These are phyloP conservation scores for Pugionium cornutum DNA, from an alignment of 345 rosid species.

Conservation along the genomic window DNA sequence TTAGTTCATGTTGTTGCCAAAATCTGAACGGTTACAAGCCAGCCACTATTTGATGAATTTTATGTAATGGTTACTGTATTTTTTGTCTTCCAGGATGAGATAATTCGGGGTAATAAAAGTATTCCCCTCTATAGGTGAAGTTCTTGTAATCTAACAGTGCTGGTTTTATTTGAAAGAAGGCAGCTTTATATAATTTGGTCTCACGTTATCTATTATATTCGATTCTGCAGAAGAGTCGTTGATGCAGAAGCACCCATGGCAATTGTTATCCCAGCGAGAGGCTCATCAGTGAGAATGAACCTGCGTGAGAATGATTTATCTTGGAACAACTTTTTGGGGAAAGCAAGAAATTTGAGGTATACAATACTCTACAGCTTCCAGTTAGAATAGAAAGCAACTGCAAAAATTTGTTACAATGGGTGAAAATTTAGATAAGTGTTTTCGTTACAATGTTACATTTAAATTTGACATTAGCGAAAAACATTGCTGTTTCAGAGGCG, in stretches of 20 bases:
- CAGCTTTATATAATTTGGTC: slow-evolving; percentile 33
- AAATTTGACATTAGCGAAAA: no score
- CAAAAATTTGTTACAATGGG: background rate
- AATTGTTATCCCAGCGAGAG: slow-evolving; percentile 68
- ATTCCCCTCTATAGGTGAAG: slow-evolving; percentile 87
- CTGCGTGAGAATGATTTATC: slow-evolving; percentile 79
- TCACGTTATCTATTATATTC: slow-evolving; percentile 31
- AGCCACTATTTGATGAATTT: slow-evolving; percentile 4
- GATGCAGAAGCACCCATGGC: slow-evolving; percentile 89
- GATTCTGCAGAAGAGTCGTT: slow-evolving; percentile 77
- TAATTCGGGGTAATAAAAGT: slow-evolving; percentile 82
- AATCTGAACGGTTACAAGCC: background rate
- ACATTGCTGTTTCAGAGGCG: slow-evolving; percentile 50
- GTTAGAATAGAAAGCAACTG: slow-evolving; percentile 1
- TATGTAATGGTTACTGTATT: slow-evolving; percentile 9
- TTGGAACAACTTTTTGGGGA: slow-evolving; percentile 71
- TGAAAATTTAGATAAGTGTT: slow-evolving; percentile 6
- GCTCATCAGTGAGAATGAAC: slow-evolving; percentile 46
- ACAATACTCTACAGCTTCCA: background rate
- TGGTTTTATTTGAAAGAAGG: slow-evolving; percentile 12
- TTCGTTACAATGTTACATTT: no score
- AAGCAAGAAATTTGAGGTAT: slow-evolving; percentile 57
- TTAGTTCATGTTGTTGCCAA: slow-evolving; percentile 16
- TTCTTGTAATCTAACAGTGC: slow-evolving; percentile 30
- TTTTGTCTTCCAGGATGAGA: slow-evolving; percentile 59